Conservation (phyloP, 257 asterid genomes). For the Fraxinus anomala region DNA sequence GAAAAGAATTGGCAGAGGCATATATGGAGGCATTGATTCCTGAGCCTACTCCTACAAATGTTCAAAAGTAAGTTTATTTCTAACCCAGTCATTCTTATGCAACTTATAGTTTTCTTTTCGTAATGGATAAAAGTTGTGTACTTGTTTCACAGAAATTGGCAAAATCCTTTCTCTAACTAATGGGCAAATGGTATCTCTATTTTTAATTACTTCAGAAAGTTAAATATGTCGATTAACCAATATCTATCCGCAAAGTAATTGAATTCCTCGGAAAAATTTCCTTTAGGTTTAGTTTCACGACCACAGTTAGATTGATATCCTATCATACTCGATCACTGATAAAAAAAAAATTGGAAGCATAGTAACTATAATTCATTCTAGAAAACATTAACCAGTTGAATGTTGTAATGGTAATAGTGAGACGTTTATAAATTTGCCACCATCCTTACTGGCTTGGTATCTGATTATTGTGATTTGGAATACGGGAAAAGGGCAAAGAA, state of each 20-base stretch:
- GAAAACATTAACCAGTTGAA: constrained; percentile 14
- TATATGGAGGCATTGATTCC: constrained; percentile 96
- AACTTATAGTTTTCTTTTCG: constrained; percentile 5
- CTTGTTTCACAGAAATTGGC: background rate
- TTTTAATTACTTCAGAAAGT: constrained; percentile 6
- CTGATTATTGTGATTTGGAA: constrained; percentile 5
- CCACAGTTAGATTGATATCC: constrained; percentile 4
- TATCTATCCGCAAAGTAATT: constrained; percentile 9
- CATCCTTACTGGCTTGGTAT: constrained; percentile 2
- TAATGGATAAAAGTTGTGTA: constrained; percentile 14
- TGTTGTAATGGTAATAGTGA: background rate
- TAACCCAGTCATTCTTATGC: constrained; percentile 14
- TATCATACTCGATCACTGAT: background rate
- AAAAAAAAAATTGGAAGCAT: constrained; percentile 5
- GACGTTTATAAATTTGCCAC: background rate
- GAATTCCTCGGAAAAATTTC: constrained; percentile 11
- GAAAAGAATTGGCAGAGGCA: constrained; percentile 75
- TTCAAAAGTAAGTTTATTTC: constrained; percentile 58
- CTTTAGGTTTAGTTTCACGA: constrained; percentile 2
- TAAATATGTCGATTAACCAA: constrained; percentile 14
- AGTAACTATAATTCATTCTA: constrained; percentile 11
- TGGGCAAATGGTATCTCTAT: constrained; percentile 9
- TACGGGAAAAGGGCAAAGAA: background rate
- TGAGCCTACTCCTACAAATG: constrained; percentile 84
- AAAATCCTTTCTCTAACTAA: constrained; percentile 8